Conservation (phyloP, 345 rosid genomes). For the Aquilaria malaccensis region DNA sequence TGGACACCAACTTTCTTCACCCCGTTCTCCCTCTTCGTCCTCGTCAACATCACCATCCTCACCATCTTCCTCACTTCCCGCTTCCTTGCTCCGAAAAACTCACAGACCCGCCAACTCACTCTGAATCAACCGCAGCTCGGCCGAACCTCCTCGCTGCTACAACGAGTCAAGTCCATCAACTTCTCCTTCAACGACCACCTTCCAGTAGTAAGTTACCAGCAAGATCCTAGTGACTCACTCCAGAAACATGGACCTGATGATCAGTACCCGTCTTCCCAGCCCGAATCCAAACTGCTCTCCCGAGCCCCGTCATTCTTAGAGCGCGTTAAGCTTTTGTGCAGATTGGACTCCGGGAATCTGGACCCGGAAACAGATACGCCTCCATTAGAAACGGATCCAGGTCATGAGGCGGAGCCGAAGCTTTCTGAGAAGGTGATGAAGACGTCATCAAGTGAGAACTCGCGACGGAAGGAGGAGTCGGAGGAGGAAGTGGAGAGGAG, state of each 20-base stretch:
- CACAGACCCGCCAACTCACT: no score
- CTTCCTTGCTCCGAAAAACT: no score
- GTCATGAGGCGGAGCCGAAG: background rate
- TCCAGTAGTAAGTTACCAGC: background rate
- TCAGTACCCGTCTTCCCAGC: background rate
- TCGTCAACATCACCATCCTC: no score
- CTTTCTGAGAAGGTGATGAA: background rate
- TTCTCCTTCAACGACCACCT: slow-evolving; percentile 30
- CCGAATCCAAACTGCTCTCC: background rate
- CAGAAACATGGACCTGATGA: background rate
- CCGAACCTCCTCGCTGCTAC: slow-evolving; percentile 43
- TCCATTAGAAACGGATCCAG: background rate
- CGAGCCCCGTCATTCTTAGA: slow-evolving; percentile 13
- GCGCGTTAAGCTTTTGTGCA: slow-evolving; percentile 10
- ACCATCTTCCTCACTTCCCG: no score
- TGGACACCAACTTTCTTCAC: no score
- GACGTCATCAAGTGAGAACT: background rate
- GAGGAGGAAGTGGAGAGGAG: slow-evolving; percentile 12
- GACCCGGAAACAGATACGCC: background rate
- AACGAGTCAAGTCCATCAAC: slow-evolving; percentile 45
- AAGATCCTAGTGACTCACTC: background rate
- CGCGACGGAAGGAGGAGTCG: background rate
- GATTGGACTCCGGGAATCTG: slow-evolving; percentile 5
- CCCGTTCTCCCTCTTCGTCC: no score
- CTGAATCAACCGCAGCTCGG: slow-evolving; percentile 16